These are phyloP conservation scores for Coemansia sp. DNA, from an alignment of 371 early-diverging fungal genomes.

Conservation along the genomic window DNA sequence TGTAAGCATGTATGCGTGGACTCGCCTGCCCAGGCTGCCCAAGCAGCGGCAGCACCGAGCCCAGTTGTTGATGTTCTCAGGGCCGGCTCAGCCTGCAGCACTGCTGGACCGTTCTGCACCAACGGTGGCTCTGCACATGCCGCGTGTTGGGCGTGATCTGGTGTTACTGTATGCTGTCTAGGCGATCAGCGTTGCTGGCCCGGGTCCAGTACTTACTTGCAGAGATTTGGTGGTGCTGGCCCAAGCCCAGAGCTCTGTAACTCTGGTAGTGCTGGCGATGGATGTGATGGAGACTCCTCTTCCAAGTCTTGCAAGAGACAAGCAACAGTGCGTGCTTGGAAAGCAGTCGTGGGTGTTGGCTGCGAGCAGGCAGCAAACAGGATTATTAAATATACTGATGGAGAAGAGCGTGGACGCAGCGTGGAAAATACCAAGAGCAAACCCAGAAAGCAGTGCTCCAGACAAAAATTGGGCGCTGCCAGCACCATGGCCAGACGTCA, in stretches of 20 bases:
- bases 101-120: background rate
- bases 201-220: slow-evolving; percentile 1
- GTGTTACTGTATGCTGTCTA: background rate
- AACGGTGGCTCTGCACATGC: background rate
- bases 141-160: background rate
- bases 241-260: too few relatives aligned
- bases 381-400: background rate
- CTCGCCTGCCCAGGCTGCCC: background rate
- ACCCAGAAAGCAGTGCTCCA: too few relatives aligned
- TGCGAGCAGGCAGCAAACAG: background rate
- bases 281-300: background rate
- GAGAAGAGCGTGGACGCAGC: background rate
- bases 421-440: too few relatives aligned
- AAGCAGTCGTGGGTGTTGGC: background rate
- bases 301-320: background rate
- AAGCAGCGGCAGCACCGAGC: background rate
- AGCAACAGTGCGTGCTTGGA: background rate
- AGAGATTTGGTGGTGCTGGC: too few relatives aligned
- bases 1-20: background rate
- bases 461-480: too few relatives aligned
- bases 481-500: slow-evolving; percentile 8
- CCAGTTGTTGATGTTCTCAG: background rate
- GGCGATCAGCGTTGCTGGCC: background rate
- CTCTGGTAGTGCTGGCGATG: background rate
- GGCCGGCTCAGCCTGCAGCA: background rate